phyloP scores from a whole-genome alignment of 2,329 filamentous ascomycete species.

The Nigrospora osmanthi region DNA sequence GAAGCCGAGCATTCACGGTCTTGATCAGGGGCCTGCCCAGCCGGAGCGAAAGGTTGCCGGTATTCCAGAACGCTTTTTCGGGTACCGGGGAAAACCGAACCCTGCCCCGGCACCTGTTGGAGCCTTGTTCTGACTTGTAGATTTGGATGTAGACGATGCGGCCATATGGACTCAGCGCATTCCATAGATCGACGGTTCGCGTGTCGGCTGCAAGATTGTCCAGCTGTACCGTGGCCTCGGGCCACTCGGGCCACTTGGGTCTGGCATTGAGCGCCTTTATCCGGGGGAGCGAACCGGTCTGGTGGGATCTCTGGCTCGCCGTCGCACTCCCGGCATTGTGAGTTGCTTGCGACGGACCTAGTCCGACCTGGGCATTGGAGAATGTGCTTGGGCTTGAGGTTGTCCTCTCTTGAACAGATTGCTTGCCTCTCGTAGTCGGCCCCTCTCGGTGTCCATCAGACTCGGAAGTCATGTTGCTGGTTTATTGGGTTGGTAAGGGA shows the following conservation, averaged over 20 bases:
- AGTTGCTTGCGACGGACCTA: no score
- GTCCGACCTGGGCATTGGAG: no score
- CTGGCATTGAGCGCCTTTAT: no score
- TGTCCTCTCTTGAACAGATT: no score
- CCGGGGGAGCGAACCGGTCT: no score
- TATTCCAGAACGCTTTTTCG: conserved; percentile 39
- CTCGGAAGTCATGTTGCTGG: no score
- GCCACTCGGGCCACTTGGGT: conserved; percentile 12
- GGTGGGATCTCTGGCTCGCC: no score
- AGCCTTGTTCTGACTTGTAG: conserved; percentile 31
- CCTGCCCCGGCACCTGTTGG: conserved; percentile 30
- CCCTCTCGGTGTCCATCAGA: no score
- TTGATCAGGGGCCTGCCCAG: neutral
- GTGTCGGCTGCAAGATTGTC: conserved; percentile 24
- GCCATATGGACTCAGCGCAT: conserved; percentile 43
- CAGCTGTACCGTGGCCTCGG: conserved; percentile 23
- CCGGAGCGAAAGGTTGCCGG: conserved; percentile 17
- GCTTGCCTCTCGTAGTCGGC: no score
- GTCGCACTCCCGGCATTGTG: no score
- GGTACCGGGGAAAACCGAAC: conserved; percentile 55
- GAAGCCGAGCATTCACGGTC: neutral
- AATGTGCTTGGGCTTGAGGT: no score
- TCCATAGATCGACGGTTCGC: conserved; percentile 37
- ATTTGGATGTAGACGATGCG: conserved; percentile 50
- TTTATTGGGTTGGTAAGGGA: no score